A percentile compares a stretch with the other conserved stretches of the same genome.
Evolutionary conservation across 352 stramenopile species (phyloP).

Genomic region (Phytophthora pisi): DNA sequence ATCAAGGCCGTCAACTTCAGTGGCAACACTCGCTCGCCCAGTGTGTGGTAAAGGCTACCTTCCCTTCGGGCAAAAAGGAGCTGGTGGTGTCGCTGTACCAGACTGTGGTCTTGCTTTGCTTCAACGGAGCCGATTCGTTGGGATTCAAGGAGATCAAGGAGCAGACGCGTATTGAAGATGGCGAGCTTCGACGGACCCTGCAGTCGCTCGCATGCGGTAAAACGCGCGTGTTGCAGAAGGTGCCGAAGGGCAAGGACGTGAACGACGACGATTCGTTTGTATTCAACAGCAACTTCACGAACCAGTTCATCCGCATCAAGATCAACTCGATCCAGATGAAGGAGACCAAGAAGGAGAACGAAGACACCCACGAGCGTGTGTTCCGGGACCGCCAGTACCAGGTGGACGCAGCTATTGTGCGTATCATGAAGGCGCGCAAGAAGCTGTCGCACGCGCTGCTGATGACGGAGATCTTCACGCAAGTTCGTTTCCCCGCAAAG

Average conservation of each 20-base stretch:
- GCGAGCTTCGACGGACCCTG: constrained; percentile 88
- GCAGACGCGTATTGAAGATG: constrained; percentile 89
- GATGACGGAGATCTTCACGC: constrained; percentile 96
- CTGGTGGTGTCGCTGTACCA: constrained; percentile 90
- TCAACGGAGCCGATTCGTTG: constrained; percentile 69
- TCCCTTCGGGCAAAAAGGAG: constrained; percentile 86
- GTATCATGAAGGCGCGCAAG: constrained; percentile 99
- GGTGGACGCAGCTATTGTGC: constrained; percentile 96
- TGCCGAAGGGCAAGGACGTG: constrained; percentile 88
- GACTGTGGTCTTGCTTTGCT: constrained; percentile 87
- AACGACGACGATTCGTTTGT: constrained; percentile 84
- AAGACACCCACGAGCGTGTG: constrained; percentile 93
- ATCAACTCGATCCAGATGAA: constrained; percentile 97
- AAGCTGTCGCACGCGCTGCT: constrained; percentile 95
- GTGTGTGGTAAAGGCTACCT: constrained; percentile 88
- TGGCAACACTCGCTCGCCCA: constrained; percentile 93
- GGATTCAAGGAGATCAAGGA: constrained; percentile 89
- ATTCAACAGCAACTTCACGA: constrained; percentile 88
- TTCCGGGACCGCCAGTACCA: constrained; percentile 95
- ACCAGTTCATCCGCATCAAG: constrained; percentile 92
- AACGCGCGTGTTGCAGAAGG: constrained; percentile 88
- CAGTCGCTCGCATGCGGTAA: constrained; percentile 92
- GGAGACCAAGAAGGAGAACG: constrained; percentile 93
- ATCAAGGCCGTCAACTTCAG: constrained; percentile 87
- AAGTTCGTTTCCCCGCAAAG: constrained; percentile 91